Base-by-base conservation (phyloP, 2,329 filamentous ascomycete genomes). In the Colletotrichum zoysiae region DNA sequence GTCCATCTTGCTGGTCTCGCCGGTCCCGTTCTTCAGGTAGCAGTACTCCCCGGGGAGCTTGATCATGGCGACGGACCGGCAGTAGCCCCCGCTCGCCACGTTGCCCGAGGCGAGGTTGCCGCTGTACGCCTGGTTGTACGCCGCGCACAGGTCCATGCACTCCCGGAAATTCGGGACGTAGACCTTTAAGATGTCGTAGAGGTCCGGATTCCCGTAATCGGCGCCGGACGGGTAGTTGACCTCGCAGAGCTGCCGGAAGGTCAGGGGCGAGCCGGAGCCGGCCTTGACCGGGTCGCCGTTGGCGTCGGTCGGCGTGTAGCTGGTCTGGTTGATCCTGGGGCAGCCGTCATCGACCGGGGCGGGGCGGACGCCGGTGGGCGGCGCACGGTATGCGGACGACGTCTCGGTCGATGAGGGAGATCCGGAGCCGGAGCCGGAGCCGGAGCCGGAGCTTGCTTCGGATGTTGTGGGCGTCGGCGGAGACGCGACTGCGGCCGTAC, bases 11-110 rank as follows among this genome's bases (percentile, higher is more conserved):
- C 18, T 44, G 42, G 42, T 44, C 42, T 44, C 42, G 5, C 74
- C 73, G 18, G 75, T 76, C 3, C 65, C 73, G 42, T 76, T 76
- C 67, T 76, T 76, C 35, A 76, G 56, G 33, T 75, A 76, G 66
- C 75, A 76, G 20, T 74, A 76, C 56, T 73, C 75, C 6, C 75
- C 75, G 1, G 66, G 44, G 12, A 20, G 53, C 66, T 76, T 75
- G 30, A 75, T 70, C 62, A 76, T 71, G n/a, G 69, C 60, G 33
- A 75, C 74, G 42, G 71, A 73, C 38, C 68, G 61, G 20, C 74
- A 74, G 7, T 65, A 64, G 5, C 74, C 74, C 16, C 58, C 60
- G 20, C 23, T 30, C 9, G 30, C 48, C 12, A 72, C 58, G 5
- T 20, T 44, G 38, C 65, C 70, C 30, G 38, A 50, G 46, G 18